These are phyloP conservation scores for Nannochloris sp. DNA, from an alignment of 139 green algal species.

Conservation along the genomic window DNA sequence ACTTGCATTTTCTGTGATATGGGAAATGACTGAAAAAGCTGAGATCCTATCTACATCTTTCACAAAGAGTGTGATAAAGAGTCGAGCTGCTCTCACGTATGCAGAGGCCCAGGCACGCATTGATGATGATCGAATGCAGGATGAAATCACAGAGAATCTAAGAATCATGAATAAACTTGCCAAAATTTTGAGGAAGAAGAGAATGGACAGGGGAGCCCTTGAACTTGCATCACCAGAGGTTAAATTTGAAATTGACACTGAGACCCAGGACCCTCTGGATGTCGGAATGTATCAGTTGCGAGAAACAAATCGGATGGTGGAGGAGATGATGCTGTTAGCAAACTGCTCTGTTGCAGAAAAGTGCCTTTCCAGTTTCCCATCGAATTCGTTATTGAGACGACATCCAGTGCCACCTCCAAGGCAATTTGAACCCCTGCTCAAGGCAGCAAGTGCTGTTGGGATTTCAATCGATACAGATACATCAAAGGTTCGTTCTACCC, in stretches of 20 bases:
- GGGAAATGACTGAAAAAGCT: conserved; percentile 67
- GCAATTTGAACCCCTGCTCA: conserved; percentile 63
- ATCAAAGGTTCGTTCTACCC: conserved; percentile 15
- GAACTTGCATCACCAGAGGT: conserved; percentile 90
- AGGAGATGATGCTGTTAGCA: conserved; percentile 97
- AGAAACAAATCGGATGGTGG: conserved; percentile 95
- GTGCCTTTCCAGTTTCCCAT: conserved; percentile 69
- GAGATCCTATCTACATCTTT: conserved; percentile 49
- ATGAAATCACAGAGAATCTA: conserved; percentile 61
- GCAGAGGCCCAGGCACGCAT: conserved; percentile 83
- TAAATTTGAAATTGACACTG: conserved; percentile 86
- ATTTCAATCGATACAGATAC: conserved; percentile 53
- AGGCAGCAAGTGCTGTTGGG: conserved; percentile 48
- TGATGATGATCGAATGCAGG: conserved; percentile 62
- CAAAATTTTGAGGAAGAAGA: conserved; percentile 48
- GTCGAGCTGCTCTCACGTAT: conserved; percentile 83
- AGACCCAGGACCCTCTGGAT: conserved; percentile 86
- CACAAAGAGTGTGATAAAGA: conserved; percentile 78
- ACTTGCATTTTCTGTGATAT: conserved; percentile 86
- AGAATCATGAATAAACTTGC: conserved; percentile 63
- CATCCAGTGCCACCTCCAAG: conserved; percentile 59
- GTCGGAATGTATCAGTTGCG: conserved; percentile 88
- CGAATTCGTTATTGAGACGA: conserved; percentile 65
- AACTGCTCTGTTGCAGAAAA: conserved; percentile 83
- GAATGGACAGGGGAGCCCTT: conserved; percentile 70